Conservation (phyloP, 805 yeast species). For the Saccharomyces jurei region DNA sequence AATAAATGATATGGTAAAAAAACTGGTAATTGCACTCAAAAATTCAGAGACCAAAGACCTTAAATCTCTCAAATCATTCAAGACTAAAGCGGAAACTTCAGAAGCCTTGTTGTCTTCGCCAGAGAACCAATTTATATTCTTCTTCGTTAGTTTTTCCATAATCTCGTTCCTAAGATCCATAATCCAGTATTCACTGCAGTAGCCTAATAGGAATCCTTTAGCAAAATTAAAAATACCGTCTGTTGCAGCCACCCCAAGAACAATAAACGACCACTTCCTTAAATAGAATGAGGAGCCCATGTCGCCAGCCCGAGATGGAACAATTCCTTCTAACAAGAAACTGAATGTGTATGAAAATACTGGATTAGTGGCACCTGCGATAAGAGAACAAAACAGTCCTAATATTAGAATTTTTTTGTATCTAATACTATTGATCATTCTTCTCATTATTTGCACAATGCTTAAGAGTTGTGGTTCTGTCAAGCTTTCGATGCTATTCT, state of each 20-base stretch:
- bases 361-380: slow-evolving; percentile 63
- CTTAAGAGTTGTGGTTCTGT: slow-evolving; percentile 17
- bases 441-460: slow-evolving; percentile 22
- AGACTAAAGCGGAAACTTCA: slow-evolving; percentile 54
- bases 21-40: slow-evolving; percentile 45
- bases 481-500: slow-evolving; percentile 5
- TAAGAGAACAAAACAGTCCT: slow-evolving; percentile 48
- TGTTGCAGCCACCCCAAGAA: slow-evolving; percentile 50
- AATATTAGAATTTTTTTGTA: slow-evolving; percentile 27
- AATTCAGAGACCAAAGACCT: slow-evolving; percentile 58
- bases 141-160: slow-evolving; percentile 42
- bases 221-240: slow-evolving; percentile 54
- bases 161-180: slow-evolving; percentile 41
- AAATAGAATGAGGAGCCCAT: slow-evolving; percentile 30
- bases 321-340: slow-evolving; percentile 54
- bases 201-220: slow-evolving; percentile 43
- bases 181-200: slow-evolving; percentile 64
- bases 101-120: slow-evolving; percentile 35
- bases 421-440: slow-evolving; percentile 24
- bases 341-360: slow-evolving; percentile 73
- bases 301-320: slow-evolving; percentile 36
- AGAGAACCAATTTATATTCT: slow-evolving; percentile 48
- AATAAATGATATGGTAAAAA: slow-evolving; percentile 44
- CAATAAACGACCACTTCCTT: slow-evolving; percentile 60
- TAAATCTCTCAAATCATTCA: slow-evolving; percentile 78